Evolutionary conservation across 352 stramenopile species (phyloP).

Genomic region (Phytophthora sojae): DNA sequence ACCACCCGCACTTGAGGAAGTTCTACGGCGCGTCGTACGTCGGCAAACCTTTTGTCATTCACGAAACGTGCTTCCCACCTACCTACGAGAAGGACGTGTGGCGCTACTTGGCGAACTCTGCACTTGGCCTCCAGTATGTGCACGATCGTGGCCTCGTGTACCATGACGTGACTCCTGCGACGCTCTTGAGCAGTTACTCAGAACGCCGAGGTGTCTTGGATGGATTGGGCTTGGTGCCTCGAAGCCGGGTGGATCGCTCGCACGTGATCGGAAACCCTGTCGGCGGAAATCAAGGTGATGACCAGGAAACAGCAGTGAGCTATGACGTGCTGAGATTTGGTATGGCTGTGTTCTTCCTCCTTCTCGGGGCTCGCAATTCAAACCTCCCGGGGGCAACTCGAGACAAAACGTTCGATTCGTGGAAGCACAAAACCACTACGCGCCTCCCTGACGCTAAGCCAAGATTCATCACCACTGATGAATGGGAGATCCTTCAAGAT

Average conservation of each 20-base stretch:
- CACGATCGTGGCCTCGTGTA: conserved; percentile 43
- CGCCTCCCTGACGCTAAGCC: conserved; percentile 24
- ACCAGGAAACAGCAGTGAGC: conserved; percentile 18
- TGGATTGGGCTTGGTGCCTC: conserved; percentile 28
- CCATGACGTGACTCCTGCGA: conserved; percentile 24
- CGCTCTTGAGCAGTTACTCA: conserved; percentile 31
- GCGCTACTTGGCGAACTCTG: conserved; percentile 33
- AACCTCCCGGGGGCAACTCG: conserved; percentile 23
- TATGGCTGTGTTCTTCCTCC: conserved; percentile 30
- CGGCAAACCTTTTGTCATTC: conserved; percentile 43
- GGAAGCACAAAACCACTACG: conserved; percentile 30
- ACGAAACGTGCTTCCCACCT: conserved; percentile 32
- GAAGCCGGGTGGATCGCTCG: conserved; percentile 25
- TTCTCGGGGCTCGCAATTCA: conserved; percentile 28
- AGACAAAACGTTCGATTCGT: conserved; percentile 34
- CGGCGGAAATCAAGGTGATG: conserved; percentile 1
- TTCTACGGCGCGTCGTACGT: conserved; percentile 45
- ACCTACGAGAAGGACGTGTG: conserved; percentile 40
- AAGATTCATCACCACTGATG: conserved; percentile 23
- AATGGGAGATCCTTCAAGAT: conserved; percentile 33
- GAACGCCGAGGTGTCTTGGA: conserved; percentile 34
- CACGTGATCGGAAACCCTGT: conserved; percentile 14
- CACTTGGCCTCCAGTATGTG: conserved; percentile 44
- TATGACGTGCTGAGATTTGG: conserved; percentile 34
- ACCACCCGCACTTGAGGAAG: conserved; percentile 41